Evolutionary conservation across 306 rosid species (phyloP).

Genomic region (Malus orientalis): DNA sequence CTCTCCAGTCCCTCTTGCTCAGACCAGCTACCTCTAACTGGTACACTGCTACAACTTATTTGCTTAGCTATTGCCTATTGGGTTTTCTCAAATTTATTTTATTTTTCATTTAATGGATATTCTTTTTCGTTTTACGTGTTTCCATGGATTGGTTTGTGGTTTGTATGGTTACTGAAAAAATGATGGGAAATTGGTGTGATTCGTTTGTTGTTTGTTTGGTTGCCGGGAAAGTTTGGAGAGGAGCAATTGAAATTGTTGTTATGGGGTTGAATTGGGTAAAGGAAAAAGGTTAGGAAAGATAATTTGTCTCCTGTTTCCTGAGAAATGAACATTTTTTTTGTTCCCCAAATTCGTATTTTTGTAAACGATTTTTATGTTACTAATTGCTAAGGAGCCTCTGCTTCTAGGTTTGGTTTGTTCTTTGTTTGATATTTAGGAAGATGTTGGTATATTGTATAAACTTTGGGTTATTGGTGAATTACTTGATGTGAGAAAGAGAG

Average conservation of each 20-base stretch:
- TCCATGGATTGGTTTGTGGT: too few species aligned
- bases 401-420: not conserved
- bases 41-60: conserved; percentile 16
- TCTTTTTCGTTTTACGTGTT: too few species aligned
- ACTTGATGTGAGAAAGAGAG: conserved; percentile 21
- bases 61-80: too few species aligned
- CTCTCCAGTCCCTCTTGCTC: conserved; percentile 65
- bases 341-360: not conserved
- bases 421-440: conserved; percentile 6
- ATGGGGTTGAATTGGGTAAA: not conserved
- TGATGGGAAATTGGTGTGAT: too few species aligned
- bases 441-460: not conserved
- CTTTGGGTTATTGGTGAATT: not conserved
- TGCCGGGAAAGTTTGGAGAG: not conserved
- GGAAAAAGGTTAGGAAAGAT: not conserved
- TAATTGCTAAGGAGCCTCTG: not conserved
- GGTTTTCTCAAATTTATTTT: too few species aligned
- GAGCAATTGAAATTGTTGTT: not conserved
- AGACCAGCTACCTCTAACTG: conserved; percentile 31
- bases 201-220: not conserved
- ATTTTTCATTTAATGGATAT: too few species aligned
- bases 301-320: not conserved
- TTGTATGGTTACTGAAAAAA: too few species aligned
- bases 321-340: not conserved
- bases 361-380: not conserved